A percentile compares a stretch with the other conserved stretches of the same genome.
Evolutionary conservation across 2,329 filamentous ascomycete species (phyloP).

Genomic region (Cladosporium sphaerospermum): DNA sequence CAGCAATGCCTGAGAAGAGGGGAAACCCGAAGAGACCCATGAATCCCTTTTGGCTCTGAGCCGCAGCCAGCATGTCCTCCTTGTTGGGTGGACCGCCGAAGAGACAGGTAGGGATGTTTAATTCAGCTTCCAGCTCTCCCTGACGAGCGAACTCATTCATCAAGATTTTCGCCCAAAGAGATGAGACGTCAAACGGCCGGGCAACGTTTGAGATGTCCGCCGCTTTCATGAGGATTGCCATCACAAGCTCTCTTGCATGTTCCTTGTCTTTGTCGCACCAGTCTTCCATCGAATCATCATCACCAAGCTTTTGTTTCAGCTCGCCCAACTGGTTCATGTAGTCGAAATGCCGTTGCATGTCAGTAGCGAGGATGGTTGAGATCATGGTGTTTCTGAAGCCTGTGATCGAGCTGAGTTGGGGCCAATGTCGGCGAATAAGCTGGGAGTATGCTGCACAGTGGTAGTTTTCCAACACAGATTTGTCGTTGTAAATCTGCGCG

Average conservation of each 20-base stretch:
- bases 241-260: constrained; percentile 73
- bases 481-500: constrained; percentile 93
- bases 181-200: constrained; percentile 72
- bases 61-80: constrained; percentile 75
- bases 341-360: constrained; percentile 95
- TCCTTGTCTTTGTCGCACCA: constrained; percentile 74
- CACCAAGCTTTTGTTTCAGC: constrained; percentile 60
- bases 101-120: constrained; percentile 81
- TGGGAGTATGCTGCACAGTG: constrained; percentile 97
- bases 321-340: constrained; percentile 88
- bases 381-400: constrained; percentile 88
- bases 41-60: constrained; percentile 85
- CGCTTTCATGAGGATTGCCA: constrained; percentile 91
- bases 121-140: constrained; percentile 80
- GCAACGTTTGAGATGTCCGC: constrained; percentile 98
- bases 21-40: constrained; percentile 95
- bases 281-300: constrained; percentile 45
- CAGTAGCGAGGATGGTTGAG: constrained; percentile 92
- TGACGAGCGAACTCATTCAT: constrained; percentile 93
- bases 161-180: constrained; percentile 87
- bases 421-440: constrained; percentile 89
- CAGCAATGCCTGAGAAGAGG: constrained; percentile 79
- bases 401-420: constrained; percentile 67
- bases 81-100: constrained; percentile 72
- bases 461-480: constrained; percentile 92